Percentiles rank a stretch among this genome's conserved stretches.
Conservation (phyloP, 2,329 filamentous ascomycete species). For the Exophiala alcalophila region DNA sequence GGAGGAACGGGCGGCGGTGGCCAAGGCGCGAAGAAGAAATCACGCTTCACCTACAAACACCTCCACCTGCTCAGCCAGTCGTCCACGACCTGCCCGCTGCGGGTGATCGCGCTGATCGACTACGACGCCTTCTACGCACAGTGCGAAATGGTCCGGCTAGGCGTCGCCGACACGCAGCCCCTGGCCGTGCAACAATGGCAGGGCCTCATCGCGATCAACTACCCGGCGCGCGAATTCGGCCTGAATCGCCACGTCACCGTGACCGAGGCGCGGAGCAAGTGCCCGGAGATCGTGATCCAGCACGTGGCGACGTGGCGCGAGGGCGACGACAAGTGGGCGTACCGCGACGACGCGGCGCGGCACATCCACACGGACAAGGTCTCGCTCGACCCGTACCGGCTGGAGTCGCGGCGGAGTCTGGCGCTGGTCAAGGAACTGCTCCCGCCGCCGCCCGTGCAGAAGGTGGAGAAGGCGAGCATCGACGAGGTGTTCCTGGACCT, state of each 20-base stretch:
- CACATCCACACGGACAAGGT: conserved; percentile 90
- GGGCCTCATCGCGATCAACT: conserved; percentile 93
- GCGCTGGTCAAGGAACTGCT: conserved; percentile 71
- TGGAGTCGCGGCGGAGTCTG: conserved; percentile 79
- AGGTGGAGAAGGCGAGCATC: conserved; percentile 88
- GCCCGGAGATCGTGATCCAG: conserved; percentile 78
- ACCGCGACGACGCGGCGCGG: conserved; percentile 73
- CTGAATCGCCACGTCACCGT: conserved; percentile 76
- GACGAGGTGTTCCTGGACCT: conserved; percentile 96
- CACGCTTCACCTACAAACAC: conserved; percentile 81
- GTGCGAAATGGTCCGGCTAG: conserved; percentile 87
- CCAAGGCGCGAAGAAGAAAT: conserved; percentile 42
- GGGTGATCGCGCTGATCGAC: conserved; percentile 87
- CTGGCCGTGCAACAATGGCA: conserved; percentile 96
- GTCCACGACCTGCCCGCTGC: conserved; percentile 70
- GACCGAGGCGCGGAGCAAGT: conserved; percentile 79
- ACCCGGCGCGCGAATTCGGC: conserved; percentile 77
- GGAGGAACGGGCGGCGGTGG: not conserved
- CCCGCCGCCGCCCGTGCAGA: conserved; percentile 60
- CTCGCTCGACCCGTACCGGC: conserved; percentile 84
- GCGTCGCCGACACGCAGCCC: conserved; percentile 69
- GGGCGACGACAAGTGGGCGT: conserved; percentile 87
- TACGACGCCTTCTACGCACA: conserved; percentile 98
- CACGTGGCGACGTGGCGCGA: conserved; percentile 95
- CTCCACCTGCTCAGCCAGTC: conserved; percentile 71